Evolutionary conservation across 2,329 filamentous ascomycete species (phyloP), one percentile per base, ranked within the genome.

Genomic region (Nemania sp.): DNA sequence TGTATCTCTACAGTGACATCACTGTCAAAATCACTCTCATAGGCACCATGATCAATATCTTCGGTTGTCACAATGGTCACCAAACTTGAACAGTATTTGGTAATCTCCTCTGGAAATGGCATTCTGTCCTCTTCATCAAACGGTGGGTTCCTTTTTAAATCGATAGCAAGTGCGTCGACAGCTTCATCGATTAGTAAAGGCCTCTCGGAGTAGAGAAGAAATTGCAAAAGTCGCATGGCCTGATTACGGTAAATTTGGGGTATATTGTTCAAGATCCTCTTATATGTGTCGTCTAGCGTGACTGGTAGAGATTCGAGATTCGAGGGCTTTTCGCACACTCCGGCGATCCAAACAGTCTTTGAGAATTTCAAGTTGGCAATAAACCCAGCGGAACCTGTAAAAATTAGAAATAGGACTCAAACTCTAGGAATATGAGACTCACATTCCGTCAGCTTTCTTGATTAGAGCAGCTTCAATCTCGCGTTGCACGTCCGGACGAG

Each of bases 371-470:
- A 58, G 39, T 22, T 55, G 52, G 37, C 56, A 55, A 2, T 43
- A 15, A 22, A 26, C 56, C 52, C 39, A 55, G 20, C 56, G 56
- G 23, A 58, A 58, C 52, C 52, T 55, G 33, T 3, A 24, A 7
- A 6, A 55, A 49, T 34, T 37, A 24, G 28, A 12, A 20, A 17
- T n/a, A n/a, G n/a, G 20, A n/a, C n/a, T n/a, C 28, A 26, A 11
- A 31, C 8, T 8, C 8, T 22, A 5, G 41, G 43, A 31, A 14
- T 3, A 19, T 5, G 8, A 2, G 19, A 49, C 66, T 59, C 60
- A 69, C 68, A 69, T 71, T 54, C 68, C 68, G 37, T 66, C 47
- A 15, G 66, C 61, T 23, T 65, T 65, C 9, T 59, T 3, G 5
- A 57, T 54, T 7, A 70, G 30, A 19, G 43, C 31, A 15, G 7